Conservation (phyloP, 2,329 filamentous ascomycete genomes). For the Aureobasidium sp. region DNA sequence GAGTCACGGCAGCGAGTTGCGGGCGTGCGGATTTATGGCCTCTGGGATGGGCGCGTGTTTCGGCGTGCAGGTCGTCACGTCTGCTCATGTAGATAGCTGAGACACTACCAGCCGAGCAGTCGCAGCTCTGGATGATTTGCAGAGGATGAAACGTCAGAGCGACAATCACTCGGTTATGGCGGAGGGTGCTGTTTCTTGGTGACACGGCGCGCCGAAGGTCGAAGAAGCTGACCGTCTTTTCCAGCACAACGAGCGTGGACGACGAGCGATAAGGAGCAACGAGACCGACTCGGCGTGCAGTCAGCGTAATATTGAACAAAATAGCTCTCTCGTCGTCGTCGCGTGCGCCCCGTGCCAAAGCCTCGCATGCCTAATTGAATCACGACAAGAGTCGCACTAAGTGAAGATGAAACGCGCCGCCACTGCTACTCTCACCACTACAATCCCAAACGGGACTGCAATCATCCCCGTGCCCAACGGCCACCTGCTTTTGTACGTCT, state of each 20-base stretch:
- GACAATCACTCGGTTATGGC: slow-evolving; percentile 9
- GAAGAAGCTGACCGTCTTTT: neutral
- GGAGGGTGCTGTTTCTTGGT: neutral
- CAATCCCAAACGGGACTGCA: neutral
- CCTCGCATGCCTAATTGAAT: slow-evolving; percentile 1
- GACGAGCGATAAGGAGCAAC: neutral
- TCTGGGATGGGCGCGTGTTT: neutral
- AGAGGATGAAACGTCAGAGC: slow-evolving; percentile 13
- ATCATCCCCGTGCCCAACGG: neutral
- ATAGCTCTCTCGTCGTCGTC: slow-evolving; percentile 8
- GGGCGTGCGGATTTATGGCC: neutral
- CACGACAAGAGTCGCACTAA: neutral
- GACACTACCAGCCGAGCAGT: slow-evolving; percentile 10
- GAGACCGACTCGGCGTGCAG: neutral
- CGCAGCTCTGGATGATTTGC: slow-evolving; percentile 7
- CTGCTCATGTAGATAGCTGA: slow-evolving; percentile 3
- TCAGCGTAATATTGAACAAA: neutral
- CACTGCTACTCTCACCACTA: neutral
- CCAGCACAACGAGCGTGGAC: neutral
- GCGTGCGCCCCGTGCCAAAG: slow-evolving; percentile 2
- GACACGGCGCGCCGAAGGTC: neutral
- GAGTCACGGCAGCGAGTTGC: neutral
- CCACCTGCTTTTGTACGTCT: slow-evolving; percentile 4
- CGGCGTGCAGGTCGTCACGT: neutral
- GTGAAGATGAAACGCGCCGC: slow-evolving; percentile 8